Conservation (phyloP, 2,329 filamentous ascomycete genomes). For the Hirsutella rhossiliensis region DNA sequence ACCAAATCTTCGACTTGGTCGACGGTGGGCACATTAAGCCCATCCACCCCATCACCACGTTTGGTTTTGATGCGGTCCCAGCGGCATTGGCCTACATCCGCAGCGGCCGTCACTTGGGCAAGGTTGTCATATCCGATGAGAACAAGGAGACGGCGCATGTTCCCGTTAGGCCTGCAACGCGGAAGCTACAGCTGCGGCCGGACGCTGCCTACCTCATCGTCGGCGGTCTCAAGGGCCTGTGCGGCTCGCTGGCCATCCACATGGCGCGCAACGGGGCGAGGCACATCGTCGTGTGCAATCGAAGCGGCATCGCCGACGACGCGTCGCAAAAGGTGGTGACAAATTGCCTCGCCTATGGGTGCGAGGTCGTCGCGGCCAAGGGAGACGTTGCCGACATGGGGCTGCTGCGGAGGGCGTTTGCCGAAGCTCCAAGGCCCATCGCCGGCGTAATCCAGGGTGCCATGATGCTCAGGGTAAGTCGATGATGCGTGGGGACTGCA, state of each 20-base stretch:
- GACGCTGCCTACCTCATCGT: constrained; percentile 8
- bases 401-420: neutral
- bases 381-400: neutral
- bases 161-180: neutral
- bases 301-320: neutral
- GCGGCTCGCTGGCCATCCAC: constrained; percentile 6
- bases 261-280: constrained; percentile 12
- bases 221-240: constrained; percentile 9
- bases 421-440: neutral
- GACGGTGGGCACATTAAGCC: constrained; percentile 1
- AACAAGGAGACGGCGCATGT: neutral
- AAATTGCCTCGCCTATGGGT: neutral
- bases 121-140: constrained; percentile 7
- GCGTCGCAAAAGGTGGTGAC: neutral
- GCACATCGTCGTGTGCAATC: constrained; percentile 9
- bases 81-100: constrained; percentile 10
- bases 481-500: too few species aligned
- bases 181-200: neutral
- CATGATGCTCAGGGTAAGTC: neutral
- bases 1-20: neutral
- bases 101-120: constrained; percentile 10
- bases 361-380: neutral
- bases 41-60: constrained; percentile 5
- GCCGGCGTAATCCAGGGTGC: neutral
- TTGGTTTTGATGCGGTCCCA: constrained; percentile 4